Percentiles rank a stretch among this genome's conserved stretches.
phyloP scores from a whole-genome alignment of 139 green algal genomes.

The Coelastrella sp. region DNA sequence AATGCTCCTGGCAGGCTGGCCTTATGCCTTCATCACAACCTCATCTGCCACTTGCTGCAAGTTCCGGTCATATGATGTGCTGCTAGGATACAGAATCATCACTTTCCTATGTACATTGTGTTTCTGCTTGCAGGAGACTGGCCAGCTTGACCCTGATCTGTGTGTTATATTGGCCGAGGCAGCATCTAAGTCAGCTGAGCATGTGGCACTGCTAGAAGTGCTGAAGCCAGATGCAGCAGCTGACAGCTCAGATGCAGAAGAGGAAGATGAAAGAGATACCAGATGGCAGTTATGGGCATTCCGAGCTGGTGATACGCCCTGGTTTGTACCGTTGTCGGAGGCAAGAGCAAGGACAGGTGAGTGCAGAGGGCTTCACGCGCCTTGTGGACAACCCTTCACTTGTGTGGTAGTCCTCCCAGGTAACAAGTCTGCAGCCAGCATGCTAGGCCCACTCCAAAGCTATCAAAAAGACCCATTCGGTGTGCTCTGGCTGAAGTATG shows the following conservation, averaged over 20 bases:
- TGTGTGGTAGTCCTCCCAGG: neutral
- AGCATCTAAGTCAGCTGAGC: conserved; percentile 49
- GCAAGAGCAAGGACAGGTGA: conserved; percentile 22
- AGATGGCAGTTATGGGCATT: neutral
- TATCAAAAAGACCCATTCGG: too few species aligned
- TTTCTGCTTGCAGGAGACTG: conserved; percentile 8
- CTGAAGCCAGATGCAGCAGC: neutral
- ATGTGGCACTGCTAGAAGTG: conserved; percentile 43
- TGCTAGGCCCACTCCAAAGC: too few species aligned
- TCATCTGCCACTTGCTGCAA: neutral
- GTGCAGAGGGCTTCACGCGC: neutral
- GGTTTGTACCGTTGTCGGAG: conserved; percentile 27
- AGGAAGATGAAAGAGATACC: neutral
- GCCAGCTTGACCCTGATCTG: conserved; percentile 46
- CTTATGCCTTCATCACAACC: too few species aligned
- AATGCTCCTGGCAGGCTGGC: neutral
- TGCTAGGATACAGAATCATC: neutral
- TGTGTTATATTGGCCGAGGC: conserved; percentile 59
- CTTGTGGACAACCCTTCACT: neutral
- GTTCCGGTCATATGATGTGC: neutral
- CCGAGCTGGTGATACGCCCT: neutral
- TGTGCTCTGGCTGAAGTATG: too few species aligned
- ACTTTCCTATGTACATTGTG: neutral
- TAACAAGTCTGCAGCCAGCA: neutral
- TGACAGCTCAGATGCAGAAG: neutral